Evolutionary conservation across 352 stramenopile species (phyloP).

Genomic region (Globisporangium takayamanum): DNA sequence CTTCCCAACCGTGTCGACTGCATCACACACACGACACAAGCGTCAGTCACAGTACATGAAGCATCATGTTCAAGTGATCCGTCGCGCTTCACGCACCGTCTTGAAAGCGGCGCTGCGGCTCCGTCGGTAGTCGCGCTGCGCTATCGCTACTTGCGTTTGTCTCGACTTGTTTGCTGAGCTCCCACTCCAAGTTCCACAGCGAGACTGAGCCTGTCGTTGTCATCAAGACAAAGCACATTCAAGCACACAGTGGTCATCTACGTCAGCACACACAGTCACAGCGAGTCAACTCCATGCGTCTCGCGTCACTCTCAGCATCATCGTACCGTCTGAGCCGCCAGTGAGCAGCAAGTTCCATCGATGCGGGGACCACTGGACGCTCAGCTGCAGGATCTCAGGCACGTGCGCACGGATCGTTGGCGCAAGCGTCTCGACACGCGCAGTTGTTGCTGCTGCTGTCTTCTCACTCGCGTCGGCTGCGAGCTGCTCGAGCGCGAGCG

Average conservation of each 20-base stretch:
- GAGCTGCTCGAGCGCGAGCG: conserved; percentile 30
- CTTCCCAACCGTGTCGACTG: conserved; percentile 77
- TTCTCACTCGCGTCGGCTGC: conserved; percentile 5
- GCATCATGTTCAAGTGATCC: neutral
- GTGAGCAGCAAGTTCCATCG: conserved; percentile 73
- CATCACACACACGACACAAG: neutral
- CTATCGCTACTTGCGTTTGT: conserved; percentile 3
- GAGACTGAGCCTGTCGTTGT: conserved; percentile 47
- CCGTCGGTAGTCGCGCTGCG: conserved; percentile 22
- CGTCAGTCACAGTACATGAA: neutral
- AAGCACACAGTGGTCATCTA: neutral
- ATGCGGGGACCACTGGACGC: conserved; percentile 66
- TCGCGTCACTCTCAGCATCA: neutral
- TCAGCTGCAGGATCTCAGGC: conserved; percentile 51
- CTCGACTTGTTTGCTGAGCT: conserved; percentile 4
- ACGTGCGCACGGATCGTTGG: conserved; percentile 41
- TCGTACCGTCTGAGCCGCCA: conserved; percentile 64
- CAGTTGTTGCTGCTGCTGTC: neutral
- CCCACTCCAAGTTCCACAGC: conserved; percentile 67
- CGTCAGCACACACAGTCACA: neutral
- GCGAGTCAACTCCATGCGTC: neutral
- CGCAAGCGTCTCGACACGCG: conserved; percentile 36
- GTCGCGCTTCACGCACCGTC: conserved; percentile 36
- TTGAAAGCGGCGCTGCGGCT: conserved; percentile 75
- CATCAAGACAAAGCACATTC: neutral